Conservation (phyloP, 2,329 filamentous ascomycete genomes). For the Ploettnerulaceae sp. region DNA sequence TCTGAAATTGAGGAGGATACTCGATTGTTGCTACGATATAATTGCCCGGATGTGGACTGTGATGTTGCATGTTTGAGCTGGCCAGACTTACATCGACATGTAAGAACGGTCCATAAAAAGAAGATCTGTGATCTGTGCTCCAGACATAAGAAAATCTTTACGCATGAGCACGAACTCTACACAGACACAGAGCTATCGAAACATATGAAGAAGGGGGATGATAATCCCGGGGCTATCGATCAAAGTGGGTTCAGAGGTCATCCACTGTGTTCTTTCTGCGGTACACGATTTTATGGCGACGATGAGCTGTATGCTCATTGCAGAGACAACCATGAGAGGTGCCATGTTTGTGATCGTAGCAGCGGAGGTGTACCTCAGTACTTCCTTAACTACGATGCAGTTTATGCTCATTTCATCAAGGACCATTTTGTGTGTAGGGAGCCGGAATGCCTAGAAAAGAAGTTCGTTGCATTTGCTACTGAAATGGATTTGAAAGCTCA, state of each 20-base stretch:
- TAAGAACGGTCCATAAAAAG: slow-evolving; percentile 75
- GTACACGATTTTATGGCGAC: slow-evolving; percentile 87
- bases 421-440: slow-evolving; percentile 86
- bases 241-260: slow-evolving; percentile 97
- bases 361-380: slow-evolving; percentile 64
- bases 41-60: slow-evolving; percentile 82
- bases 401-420: slow-evolving; percentile 81
- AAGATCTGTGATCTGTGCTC: slow-evolving; percentile 90
- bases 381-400: slow-evolving; percentile 78
- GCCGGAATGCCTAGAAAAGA: slow-evolving; percentile 87
- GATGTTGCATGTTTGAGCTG: slow-evolving; percentile 80
- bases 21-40: slow-evolving; percentile 81
- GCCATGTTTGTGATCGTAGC: slow-evolving; percentile 80
- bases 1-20: slow-evolving; percentile 90
- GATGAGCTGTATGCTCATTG: slow-evolving; percentile 95
- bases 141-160: slow-evolving; percentile 95
- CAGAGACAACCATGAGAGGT: slow-evolving; percentile 88
- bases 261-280: slow-evolving; percentile 89
- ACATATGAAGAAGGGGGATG: slow-evolving; percentile 88
- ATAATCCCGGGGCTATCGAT: slow-evolving; percentile 80
- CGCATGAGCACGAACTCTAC: slow-evolving; percentile 94
- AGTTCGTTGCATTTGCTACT: slow-evolving; percentile 93
- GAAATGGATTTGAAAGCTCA: slow-evolving; percentile 95
- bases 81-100: slow-evolving; percentile 76
- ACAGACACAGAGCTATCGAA: slow-evolving; percentile 72